phyloP scores from a whole-genome alignment of 805 yeast species.

The Suhomyces sp. region DNA sequence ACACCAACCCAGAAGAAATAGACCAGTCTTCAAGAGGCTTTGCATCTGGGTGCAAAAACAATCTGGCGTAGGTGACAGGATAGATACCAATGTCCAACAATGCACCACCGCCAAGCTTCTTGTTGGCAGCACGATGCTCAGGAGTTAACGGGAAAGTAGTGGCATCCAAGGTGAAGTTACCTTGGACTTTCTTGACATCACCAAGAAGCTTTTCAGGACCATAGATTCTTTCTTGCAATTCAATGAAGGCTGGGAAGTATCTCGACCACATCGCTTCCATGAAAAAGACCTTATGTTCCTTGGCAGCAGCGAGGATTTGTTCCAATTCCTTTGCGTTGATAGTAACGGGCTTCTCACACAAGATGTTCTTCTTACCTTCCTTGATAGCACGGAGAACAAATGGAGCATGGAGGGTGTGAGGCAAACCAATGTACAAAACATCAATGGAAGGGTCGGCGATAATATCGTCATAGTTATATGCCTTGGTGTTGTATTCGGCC shows the following conservation, averaged over 20 bases:
- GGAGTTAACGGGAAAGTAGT: slow-evolving; percentile 24
- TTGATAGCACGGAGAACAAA: slow-evolving; percentile 43
- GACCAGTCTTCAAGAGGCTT: slow-evolving; percentile 10
- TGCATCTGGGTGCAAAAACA: slow-evolving; percentile 31
- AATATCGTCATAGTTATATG: slow-evolving; percentile 42
- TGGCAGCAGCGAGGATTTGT: slow-evolving; percentile 44
- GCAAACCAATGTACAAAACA: slow-evolving; percentile 54
- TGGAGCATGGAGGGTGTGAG: slow-evolving; percentile 52
- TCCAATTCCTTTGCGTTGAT: slow-evolving; percentile 46
- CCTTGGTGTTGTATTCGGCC: slow-evolving; percentile 18
- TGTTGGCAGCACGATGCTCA: slow-evolving; percentile 41
- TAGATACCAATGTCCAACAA: slow-evolving; percentile 57
- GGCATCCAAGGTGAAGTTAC: slow-evolving; percentile 43
- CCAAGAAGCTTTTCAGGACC: slow-evolving; percentile 47
- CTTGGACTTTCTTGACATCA: slow-evolving; percentile 40
- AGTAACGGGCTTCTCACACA: slow-evolving; percentile 57
- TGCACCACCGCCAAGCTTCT: slow-evolving; percentile 53
- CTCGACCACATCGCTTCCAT: slow-evolving; percentile 65
- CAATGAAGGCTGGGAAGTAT: slow-evolving; percentile 46
- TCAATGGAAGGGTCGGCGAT: slow-evolving; percentile 44
- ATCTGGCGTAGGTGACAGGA: slow-evolving; percentile 45
- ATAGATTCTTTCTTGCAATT: slow-evolving; percentile 33
- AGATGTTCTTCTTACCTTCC: slow-evolving; percentile 49
- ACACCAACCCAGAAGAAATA: slow-evolving; percentile 29
- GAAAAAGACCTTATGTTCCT: slow-evolving; percentile 41